Evolutionary conservation across 139 green algal genomes (phyloP).

Genomic region (Monoraphidium neglectum): DNA sequence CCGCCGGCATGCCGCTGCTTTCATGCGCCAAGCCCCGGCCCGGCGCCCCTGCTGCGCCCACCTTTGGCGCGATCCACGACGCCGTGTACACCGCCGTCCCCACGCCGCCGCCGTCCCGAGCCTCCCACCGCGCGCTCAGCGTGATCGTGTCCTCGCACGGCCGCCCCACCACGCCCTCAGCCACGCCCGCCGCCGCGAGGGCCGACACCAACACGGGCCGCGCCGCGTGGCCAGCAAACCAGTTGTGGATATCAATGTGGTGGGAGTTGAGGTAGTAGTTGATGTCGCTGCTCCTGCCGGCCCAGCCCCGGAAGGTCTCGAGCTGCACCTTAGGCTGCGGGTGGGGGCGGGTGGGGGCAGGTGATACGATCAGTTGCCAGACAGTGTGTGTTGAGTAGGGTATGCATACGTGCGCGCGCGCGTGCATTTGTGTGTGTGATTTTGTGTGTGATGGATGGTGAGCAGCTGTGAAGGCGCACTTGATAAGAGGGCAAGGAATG

Average conservation of each 20-base stretch:
- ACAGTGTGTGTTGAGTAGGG: no score
- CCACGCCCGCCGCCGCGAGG: constrained; percentile 51
- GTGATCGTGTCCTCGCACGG: constrained; percentile 74
- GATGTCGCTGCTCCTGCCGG: constrained; percentile 68
- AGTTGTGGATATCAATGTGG: constrained; percentile 67
- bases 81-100: constrained; percentile 61
- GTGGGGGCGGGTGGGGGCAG: no score
- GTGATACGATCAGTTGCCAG: no score
- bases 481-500: no score
- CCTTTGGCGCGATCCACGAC: constrained; percentile 50
- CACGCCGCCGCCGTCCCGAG: constrained; percentile 1
- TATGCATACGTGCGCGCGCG: no score
- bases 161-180: constrained; percentile 40
- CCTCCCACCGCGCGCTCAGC: constrained; percentile 51
- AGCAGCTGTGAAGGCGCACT: no score
- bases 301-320: constrained; percentile 33
- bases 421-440: no score
- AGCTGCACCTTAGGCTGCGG: not conserved
- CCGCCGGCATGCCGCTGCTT: no score
- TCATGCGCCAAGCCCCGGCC: no score
- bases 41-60: not conserved
- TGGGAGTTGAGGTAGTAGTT: constrained; percentile 77
- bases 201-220: constrained; percentile 54
- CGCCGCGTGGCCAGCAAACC: constrained; percentile 34
- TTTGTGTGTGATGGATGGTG: no score